Evolutionary conservation across 139 green algal species (phyloP), one percentile per base, ranked within the genome.

Genomic region (Chlorella vulgaris): DNA sequence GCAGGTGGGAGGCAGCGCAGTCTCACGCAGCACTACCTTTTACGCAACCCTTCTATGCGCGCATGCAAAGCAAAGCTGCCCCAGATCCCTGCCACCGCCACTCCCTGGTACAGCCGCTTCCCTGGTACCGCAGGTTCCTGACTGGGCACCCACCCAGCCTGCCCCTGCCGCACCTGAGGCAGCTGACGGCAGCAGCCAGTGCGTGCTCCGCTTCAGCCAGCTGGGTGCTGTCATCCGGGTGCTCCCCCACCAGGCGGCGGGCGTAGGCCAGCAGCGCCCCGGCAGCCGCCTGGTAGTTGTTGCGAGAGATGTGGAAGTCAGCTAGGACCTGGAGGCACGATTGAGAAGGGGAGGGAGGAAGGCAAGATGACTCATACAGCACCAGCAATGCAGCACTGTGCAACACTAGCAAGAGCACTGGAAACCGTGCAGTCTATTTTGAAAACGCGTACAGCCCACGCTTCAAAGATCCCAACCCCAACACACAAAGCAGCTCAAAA

Each of bases 221-320:
- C 33, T 53, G 18, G 6, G 47, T 35, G 7, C 63, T 22, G 24
- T 75, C 58, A 7, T 38, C 55, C 13, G 75, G 55, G 35, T 28
- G 35, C 36, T 83, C 82, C 0, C 39, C 69, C 40, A 53, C 58
- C 47, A 89, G 71, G 80, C 86, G 79, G 28, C 81, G 51, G 0
- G 84, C 74, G 33, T 69, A 83, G 7, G 51, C 71, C 69, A 89
- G 62, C 81, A 85, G 73, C 24, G 86, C 84, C 18, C 29, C 81
- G 33, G 86, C 86, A 29, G 86, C 86, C 4, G 60, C 60, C 39
- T 84, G 66, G 53, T 60, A 84, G 73, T 84, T 79, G 65, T 60
- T 73, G 40, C 81, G 68, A 26, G 50, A 38, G 36, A 67, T 62
- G 63, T 83, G 61, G 81, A 88, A 87, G 62, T 70, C 75, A 67